Conservation (phyloP, 768 basidiomycete genomes). For the Naganishia vishniacii region DNA sequence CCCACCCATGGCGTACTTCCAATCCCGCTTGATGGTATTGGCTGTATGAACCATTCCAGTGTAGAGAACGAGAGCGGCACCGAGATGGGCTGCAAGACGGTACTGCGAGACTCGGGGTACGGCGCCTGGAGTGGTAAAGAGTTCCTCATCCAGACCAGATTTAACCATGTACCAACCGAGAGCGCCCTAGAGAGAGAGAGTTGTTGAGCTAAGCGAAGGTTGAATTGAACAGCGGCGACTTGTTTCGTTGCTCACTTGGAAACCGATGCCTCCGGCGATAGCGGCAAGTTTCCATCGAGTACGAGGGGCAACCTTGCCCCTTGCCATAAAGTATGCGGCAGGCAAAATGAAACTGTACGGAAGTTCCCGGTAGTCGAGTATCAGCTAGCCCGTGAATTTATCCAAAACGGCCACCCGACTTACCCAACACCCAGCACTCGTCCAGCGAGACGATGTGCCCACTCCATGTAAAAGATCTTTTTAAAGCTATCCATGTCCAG, state of each 20-base stretch:
- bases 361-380: too few species aligned
- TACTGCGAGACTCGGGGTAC: conserved; percentile 96
- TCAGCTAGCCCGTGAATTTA: too few species aligned
- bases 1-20: conserved; percentile 23
- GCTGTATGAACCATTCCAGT: conserved; percentile 83
- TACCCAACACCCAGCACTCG: conserved; percentile 56
- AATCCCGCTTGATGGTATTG: conserved; percentile 66
- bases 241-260: conserved; percentile 32
- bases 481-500: conserved; percentile 89
- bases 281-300: conserved; percentile 64
- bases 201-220: too few species aligned
- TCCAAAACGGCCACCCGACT: conserved; percentile 31
- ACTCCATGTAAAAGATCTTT: conserved; percentile 96
- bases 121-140: conserved; percentile 71
- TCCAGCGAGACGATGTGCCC: conserved; percentile 88
- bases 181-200: conserved; percentile 68
- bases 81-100: conserved; percentile 86
- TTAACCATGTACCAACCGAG: conserved; percentile 99
- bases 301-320: conserved; percentile 62
- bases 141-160: conserved; percentile 79
- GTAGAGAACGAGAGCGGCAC: conserved; percentile 86
- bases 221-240: too few species aligned
- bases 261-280: conserved; percentile 75
- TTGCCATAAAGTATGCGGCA: conserved; percentile 68
- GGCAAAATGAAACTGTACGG: conserved; percentile 75